Conservation (phyloP, 2,329 filamentous ascomycete species). For the Capronia coronata region DNA sequence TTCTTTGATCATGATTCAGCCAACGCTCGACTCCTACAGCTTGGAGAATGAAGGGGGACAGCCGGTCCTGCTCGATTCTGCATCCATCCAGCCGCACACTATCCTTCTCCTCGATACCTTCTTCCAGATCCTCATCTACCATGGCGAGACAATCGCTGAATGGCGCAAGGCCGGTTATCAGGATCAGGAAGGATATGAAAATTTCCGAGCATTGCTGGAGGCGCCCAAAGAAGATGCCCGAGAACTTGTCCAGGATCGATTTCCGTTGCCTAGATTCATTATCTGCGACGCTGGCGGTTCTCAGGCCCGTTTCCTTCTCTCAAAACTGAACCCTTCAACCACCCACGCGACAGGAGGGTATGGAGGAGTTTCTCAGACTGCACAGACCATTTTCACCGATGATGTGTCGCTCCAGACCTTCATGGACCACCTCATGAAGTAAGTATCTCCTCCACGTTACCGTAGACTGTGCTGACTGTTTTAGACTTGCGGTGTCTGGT, state of each 20-base stretch:
- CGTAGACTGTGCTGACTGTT: slow-evolving; percentile 29
- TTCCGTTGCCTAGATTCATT: slow-evolving; percentile 96
- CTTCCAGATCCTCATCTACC: slow-evolving; percentile 99
- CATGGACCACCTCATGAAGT: slow-evolving; percentile 99
- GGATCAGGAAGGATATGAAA: slow-evolving; percentile 96
- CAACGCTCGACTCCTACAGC: slow-evolving; percentile 92
- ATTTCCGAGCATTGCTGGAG: slow-evolving; percentile 80
- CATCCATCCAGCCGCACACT: slow-evolving; percentile 89
- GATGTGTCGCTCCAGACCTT: slow-evolving; percentile 97
- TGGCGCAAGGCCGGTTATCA: slow-evolving; percentile 98
- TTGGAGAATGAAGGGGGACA: slow-evolving; percentile 90
- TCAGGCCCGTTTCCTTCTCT: slow-evolving; percentile 91
- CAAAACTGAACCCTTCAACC: slow-evolving; percentile 94
- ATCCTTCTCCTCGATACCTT: slow-evolving; percentile 94
- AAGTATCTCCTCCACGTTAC: slow-evolving; percentile 36
- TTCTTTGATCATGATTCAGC: slow-evolving; percentile 97
- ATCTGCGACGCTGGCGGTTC: slow-evolving; percentile 98
- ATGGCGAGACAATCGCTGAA: slow-evolving; percentile 94
- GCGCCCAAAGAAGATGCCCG: slow-evolving; percentile 94
- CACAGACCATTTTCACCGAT: slow-evolving; percentile 98
- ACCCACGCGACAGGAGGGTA: slow-evolving; percentile 92
- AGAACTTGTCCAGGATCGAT: slow-evolving; percentile 93
- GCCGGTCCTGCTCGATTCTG: slow-evolving; percentile 91
- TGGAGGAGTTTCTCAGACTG: slow-evolving; percentile 79
- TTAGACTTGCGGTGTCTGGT: slow-evolving; percentile 46